Conservation (phyloP, 1,139 yeast species). For the Debaryomycetaceae sp. region DNA sequence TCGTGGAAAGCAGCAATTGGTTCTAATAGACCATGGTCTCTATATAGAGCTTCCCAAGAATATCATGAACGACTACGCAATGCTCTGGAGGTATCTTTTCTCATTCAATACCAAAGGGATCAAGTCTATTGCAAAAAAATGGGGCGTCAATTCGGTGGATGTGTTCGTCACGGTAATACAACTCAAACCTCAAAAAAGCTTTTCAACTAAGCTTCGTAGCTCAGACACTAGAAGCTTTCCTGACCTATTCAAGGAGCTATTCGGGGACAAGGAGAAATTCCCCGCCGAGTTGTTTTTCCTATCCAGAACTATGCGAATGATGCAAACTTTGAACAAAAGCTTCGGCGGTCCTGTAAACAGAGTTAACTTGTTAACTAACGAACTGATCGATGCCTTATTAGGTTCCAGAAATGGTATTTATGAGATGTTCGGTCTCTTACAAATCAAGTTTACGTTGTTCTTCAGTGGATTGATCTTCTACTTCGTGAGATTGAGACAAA, state of each 20-base stretch:
- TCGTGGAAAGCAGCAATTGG: constrained; percentile 52
- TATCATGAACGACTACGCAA: constrained; percentile 55
- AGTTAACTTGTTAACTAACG: constrained; percentile 56
- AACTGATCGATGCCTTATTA: constrained; percentile 38
- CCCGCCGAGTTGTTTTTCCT: constrained; percentile 66
- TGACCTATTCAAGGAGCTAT: constrained; percentile 34
- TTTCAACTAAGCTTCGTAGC: constrained; percentile 18
- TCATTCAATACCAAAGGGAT: constrained; percentile 50
- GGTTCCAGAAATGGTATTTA: constrained; percentile 12
- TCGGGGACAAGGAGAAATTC: constrained; percentile 60
- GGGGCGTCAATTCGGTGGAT: constrained; percentile 76
- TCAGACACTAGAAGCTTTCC: constrained; percentile 12
- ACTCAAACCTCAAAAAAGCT: constrained; percentile 39
- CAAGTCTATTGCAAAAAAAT: constrained; percentile 43
- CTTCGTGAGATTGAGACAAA: constrained; percentile 38
- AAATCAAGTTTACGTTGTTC: constrained; percentile 35
- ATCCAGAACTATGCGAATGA: constrained; percentile 69
- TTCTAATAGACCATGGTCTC: constrained; percentile 72
- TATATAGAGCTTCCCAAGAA: constrained; percentile 52
- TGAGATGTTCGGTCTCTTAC: constrained; percentile 23
- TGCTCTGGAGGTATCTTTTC: constrained; percentile 63
- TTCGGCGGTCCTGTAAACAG: constrained; percentile 76
- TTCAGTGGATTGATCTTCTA: constrained; percentile 43
- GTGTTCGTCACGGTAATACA: constrained; percentile 59
- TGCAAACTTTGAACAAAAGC: constrained; percentile 63